These are phyloP conservation scores for Albatrellus ellisii DNA, from an alignment of 768 basidiomycete genomes.

Conservation along the genomic window DNA sequence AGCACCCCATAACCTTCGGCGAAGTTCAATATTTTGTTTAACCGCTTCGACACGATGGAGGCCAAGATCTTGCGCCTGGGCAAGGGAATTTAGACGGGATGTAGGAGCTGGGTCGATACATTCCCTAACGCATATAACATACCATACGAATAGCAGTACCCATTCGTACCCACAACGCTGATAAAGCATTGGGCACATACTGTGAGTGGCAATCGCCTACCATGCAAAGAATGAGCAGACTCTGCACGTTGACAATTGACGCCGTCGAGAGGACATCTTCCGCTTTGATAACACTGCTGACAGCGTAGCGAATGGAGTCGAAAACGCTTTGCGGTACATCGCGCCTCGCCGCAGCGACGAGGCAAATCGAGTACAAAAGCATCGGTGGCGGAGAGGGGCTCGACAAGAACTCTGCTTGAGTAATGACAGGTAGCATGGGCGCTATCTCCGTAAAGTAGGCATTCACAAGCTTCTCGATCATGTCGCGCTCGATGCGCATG, in stretches of 20 bases:
- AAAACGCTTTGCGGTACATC: conserved; percentile 80
- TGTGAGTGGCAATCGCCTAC: conserved; percentile 85
- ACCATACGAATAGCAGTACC: conserved; percentile 93
- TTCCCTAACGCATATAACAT: conserved; percentile 18
- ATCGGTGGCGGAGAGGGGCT: conserved; percentile 63
- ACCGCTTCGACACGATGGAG: conserved; percentile 86
- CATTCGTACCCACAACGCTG: conserved; percentile 74
- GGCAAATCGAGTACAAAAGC: conserved; percentile 87
- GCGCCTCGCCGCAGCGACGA: conserved; percentile 78
- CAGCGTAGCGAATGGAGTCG: conserved; percentile 75
- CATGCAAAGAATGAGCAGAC: conserved; percentile 77
- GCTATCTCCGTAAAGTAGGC: conserved; percentile 84
- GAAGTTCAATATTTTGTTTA: conserved; percentile 71
- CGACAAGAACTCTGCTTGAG: conserved; percentile 77
- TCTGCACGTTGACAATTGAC: conserved; percentile 77
- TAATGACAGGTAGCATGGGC: conserved; percentile 82
- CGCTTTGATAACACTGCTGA: conserved; percentile 75
- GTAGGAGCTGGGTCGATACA: conserved; percentile 3
- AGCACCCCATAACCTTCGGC: conserved; percentile 85
- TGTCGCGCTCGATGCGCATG: conserved; percentile 61
- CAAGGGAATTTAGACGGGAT: conserved; percentile 1
- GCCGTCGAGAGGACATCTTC: conserved; percentile 89
- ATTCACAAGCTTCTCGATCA: conserved; percentile 76
- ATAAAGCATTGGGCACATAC: conserved; percentile 75
- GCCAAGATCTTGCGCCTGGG: conserved; percentile 90